phyloP scores from a whole-genome alignment of 495 filamentous ascomycete species.

The Podospora pseudoanserina region DNA sequence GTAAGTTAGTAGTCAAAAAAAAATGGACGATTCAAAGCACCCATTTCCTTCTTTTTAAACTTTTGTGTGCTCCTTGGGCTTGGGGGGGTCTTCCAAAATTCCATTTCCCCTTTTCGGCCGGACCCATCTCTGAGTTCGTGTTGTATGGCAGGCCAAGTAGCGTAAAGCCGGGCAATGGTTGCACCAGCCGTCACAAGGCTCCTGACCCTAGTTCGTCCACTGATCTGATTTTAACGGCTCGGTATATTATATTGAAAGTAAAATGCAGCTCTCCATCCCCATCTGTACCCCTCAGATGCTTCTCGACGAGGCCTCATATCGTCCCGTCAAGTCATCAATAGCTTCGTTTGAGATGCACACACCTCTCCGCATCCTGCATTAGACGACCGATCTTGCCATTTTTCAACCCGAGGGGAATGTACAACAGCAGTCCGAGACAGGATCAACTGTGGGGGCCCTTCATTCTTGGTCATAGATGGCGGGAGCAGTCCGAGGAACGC shows the following conservation, averaged over 20 bases:
- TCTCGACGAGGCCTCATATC: background rate
- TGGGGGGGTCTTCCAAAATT: background rate
- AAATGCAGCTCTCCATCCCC: background rate
- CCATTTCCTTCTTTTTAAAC: background rate
- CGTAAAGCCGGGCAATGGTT: background rate
- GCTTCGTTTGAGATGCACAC: background rate
- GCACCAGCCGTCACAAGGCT: background rate
- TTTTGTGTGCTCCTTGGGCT: background rate
- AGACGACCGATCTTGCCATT: background rate
- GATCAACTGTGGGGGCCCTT: background rate
- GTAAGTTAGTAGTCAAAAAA: background rate
- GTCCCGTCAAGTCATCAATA: background rate
- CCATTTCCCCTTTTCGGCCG: slow-evolving; percentile 3
- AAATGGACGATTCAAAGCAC: background rate
- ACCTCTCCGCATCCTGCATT: background rate
- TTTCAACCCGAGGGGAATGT: background rate
- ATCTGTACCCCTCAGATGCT: background rate
- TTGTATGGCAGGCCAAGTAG: background rate
- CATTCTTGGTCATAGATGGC: background rate
- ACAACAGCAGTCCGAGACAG: background rate
- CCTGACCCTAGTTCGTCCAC: background rate
- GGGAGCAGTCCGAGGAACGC: background rate
- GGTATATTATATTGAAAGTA: background rate
- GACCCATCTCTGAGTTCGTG: background rate
- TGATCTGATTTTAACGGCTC: background rate